phyloP scores from a whole-genome alignment of 352 stramenopile species.

The Plasmopara halstedii region DNA sequence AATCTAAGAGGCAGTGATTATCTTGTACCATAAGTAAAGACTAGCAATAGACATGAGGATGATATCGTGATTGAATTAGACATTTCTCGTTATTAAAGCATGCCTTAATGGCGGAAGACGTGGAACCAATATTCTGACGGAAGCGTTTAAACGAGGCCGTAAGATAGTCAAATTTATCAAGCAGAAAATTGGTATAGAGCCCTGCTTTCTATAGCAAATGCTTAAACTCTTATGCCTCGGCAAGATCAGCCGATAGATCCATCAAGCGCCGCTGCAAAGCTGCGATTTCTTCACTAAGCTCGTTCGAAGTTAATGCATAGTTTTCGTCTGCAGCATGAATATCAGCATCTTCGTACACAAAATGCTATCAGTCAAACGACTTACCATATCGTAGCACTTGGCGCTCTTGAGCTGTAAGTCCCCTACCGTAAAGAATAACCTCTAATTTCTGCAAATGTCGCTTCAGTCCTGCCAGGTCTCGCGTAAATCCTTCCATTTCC shows the following conservation, averaged over 20 bases:
- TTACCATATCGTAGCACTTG: slow-evolving; percentile 37
- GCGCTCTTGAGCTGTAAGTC: slow-evolving; percentile 37
- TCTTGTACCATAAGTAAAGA: slow-evolving; percentile 8
- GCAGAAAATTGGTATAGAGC: not conserved
- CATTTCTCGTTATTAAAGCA: no score
- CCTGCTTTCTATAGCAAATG: not conserved
- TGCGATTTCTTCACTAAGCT: slow-evolving; percentile 58
- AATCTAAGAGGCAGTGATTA: slow-evolving; percentile 31
- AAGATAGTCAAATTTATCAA: not conserved
- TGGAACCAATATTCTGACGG: no score
- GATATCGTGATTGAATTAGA: no score
- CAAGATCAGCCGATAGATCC: slow-evolving; percentile 48
- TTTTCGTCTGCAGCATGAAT: slow-evolving; percentile 28
- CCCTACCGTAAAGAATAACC: slow-evolving; percentile 51
- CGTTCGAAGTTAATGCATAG: slow-evolving; percentile 43
- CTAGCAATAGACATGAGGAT: slow-evolving; percentile 15
- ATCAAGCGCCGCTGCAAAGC: slow-evolving; percentile 52
- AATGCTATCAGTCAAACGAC: not conserved
- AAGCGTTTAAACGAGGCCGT: no score
- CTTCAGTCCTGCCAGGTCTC: slow-evolving; percentile 53
- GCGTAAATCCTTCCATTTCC: slow-evolving; percentile 81
- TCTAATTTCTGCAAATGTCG: slow-evolving; percentile 67
- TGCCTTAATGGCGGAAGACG: no score
- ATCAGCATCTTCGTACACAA: not conserved
- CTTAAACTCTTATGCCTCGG: slow-evolving; percentile 15